A percentile compares a stretch with the other conserved stretches of the same genome.
Evolutionary conservation across 441 rosid species (phyloP).

Genomic region (Gossypium trilobum): DNA sequence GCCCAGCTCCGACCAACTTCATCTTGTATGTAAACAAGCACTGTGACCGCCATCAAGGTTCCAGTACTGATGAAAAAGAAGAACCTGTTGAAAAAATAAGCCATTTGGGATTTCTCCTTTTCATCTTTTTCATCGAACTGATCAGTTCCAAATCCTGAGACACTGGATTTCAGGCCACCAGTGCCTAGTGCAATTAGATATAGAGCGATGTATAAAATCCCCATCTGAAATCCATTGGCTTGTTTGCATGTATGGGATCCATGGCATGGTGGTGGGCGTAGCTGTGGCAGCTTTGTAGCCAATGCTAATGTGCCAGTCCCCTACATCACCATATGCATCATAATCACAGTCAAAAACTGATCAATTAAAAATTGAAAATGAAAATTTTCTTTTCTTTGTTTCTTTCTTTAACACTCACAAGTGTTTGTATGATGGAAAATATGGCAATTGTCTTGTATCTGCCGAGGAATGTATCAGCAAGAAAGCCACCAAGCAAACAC

Average conservation of each 20-base stretch:
- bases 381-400: background rate
- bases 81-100: constrained; percentile 42
- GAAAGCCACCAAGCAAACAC: constrained; percentile 40
- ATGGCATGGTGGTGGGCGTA: constrained; percentile 37
- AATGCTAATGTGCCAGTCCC: constrained; percentile 33
- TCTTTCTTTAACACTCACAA: constrained; percentile 17
- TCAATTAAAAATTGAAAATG: background rate
- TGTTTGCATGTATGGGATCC: constrained; percentile 21
- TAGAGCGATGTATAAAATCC: constrained; percentile 30
- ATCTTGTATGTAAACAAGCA: constrained; percentile 40
- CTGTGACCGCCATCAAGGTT: constrained; percentile 36
- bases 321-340: constrained; percentile 16
- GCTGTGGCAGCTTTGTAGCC: constrained; percentile 28
- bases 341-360: background rate
- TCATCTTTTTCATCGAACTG: constrained; percentile 37
- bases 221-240: constrained; percentile 36
- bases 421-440: constrained; percentile 26
- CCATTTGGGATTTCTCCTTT: constrained; percentile 35
- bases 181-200: constrained; percentile 39
- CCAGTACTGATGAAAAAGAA: constrained; percentile 37
- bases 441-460: constrained; percentile 38
- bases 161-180: constrained; percentile 43
- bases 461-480: constrained; percentile 42
- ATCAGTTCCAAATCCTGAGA: constrained; percentile 43
- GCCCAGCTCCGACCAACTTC: constrained; percentile 38